Evolutionary conservation across 768 basidiomycete genomes (phyloP).

Genomic region (Trametopsis cervina): DNA sequence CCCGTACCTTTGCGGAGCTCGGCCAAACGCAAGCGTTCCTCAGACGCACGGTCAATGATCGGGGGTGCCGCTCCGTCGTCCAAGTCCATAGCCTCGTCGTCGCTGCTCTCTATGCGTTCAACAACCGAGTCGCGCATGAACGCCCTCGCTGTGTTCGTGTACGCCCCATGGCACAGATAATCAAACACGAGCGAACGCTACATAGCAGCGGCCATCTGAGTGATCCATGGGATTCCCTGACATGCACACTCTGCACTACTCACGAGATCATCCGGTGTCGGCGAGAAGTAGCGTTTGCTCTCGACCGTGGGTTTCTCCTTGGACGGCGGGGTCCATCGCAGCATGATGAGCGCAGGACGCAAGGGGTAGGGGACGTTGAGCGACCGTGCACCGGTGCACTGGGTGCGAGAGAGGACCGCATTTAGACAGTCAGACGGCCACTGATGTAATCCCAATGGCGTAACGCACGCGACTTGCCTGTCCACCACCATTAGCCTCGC

Average conservation of each 20-base stretch:
- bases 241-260: not conserved
- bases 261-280: constrained; percentile 13
- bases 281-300: constrained; percentile 11
- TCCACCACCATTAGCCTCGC: not conserved
- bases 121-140: constrained; percentile 60
- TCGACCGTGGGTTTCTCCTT: constrained; percentile 8
- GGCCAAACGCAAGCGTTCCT: constrained; percentile 28
- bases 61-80: constrained; percentile 20
- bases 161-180: constrained; percentile 71
- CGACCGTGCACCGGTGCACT: not conserved
- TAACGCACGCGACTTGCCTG: not conserved
- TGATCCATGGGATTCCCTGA: not conserved
- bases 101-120: constrained; percentile 60
- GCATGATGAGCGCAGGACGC: constrained; percentile 2
- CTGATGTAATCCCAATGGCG: not conserved
- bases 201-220: constrained; percentile 4
- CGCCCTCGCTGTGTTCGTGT: constrained; percentile 61
- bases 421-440: no score
- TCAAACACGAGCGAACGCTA: constrained; percentile 68
- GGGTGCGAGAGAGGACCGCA: constrained; percentile 1
- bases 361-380: not conserved
- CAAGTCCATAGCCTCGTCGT: constrained; percentile 47
- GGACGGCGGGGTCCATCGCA: constrained; percentile 10
- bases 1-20: constrained; percentile 48
- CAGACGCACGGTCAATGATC: constrained; percentile 33